Evolutionary conservation across 1,284 basidiomycete genomes (phyloP).

Genomic region (Heterobasidion irregulare): DNA sequence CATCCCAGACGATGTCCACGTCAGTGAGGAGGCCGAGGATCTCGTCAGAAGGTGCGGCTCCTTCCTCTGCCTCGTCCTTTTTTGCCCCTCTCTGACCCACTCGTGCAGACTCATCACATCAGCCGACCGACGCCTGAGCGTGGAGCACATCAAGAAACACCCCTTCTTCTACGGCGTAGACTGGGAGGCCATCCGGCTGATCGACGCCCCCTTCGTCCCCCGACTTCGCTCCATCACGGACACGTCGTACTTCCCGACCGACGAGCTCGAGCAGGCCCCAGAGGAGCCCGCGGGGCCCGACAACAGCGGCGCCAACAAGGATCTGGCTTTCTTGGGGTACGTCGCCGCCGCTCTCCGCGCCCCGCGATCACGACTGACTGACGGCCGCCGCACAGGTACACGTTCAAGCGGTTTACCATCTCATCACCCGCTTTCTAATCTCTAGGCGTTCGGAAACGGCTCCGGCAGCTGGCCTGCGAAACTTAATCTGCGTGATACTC

Average conservation of each 20-base stretch:
- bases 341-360: conserved; percentile 16
- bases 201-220: conserved; percentile 95
- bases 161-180: conserved; percentile 97
- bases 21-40: conserved; percentile 89
- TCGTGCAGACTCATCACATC: conserved; percentile 77
- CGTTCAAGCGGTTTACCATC: conserved; percentile 70
- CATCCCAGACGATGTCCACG: conserved; percentile 95
- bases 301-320: conserved; percentile 72
- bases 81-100: not conserved
- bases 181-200: conserved; percentile 85
- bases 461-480: conserved; percentile 10
- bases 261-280: conserved; percentile 83
- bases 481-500: conserved; percentile 8
- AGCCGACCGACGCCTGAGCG: conserved; percentile 70
- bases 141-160: conserved; percentile 89
- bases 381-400: conserved; percentile 44
- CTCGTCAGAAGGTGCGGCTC: conserved; percentile 67
- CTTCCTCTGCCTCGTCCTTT: not conserved
- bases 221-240: conserved; percentile 89
- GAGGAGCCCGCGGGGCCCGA: conserved; percentile 68
- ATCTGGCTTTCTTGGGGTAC: conserved; percentile 89
- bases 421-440: conserved; percentile 25
- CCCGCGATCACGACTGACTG: conserved; percentile 1
- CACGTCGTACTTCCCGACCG: conserved; percentile 95
- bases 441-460: not conserved